Evolutionary conservation across 257 asterid species (phyloP).

Genomic region (Solanum medicagineum): DNA sequence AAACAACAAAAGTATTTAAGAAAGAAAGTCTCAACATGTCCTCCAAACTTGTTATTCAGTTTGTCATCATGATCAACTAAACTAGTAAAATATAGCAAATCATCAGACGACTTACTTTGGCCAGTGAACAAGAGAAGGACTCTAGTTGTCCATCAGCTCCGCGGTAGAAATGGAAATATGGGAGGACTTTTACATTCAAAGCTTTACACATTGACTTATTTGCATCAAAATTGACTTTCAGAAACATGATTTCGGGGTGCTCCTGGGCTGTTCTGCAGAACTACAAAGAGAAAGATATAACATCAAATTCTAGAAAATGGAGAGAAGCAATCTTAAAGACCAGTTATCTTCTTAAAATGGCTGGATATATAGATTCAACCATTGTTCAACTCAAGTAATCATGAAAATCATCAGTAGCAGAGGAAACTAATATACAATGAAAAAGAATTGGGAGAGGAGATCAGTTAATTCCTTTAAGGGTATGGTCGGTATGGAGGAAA

Average conservation of each 20-base stretch:
- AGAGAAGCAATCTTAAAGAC: not conserved
- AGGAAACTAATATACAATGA: not conserved
- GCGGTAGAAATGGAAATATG: conserved; percentile 88
- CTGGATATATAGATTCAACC: not conserved
- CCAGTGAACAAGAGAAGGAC: conserved; percentile 87
- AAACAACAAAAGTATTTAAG: not conserved
- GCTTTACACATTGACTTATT: conserved; percentile 91
- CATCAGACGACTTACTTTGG: conserved; percentile 44
- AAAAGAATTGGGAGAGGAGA: not conserved
- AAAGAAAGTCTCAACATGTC: not conserved
- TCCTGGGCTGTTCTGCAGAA: conserved; percentile 73
- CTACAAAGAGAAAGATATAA: conserved; percentile 20
- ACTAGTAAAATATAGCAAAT: not conserved
- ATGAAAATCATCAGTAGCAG: not conserved
- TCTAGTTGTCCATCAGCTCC: conserved; percentile 94
- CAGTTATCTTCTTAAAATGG: not conserved
- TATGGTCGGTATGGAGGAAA: not conserved
- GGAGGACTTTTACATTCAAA: conserved; percentile 86
- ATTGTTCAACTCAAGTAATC: not conserved
- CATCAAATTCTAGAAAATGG: not conserved
- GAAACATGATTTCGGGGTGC: conserved; percentile 62
- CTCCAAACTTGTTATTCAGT: not conserved
- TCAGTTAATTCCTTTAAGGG: not conserved
- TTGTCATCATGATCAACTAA: not conserved
- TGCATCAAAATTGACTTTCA: conserved; percentile 81